Evolutionary conservation across 148 eudicot species (phyloP), one percentile per base, ranked within the genome.

Genomic region (Cornus florida): DNA sequence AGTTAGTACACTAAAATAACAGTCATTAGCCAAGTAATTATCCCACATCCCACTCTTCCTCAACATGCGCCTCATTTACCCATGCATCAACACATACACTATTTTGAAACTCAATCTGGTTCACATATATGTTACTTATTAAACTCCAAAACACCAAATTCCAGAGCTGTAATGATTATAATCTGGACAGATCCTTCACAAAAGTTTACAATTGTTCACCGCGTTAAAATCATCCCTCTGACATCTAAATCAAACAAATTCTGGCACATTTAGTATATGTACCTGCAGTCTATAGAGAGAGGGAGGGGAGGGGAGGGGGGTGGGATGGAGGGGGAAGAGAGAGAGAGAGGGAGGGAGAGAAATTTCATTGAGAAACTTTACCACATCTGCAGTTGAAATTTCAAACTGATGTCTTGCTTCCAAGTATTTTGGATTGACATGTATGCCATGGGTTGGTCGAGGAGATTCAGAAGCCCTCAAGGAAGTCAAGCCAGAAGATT

Each of bases 381-480:
- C 97, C 86, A 66, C 76, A 75, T 87, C 90, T 32, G 74, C 84
- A 64, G 88, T 82, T 67, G 90, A 69, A 80, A 82, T 86, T 77
- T 91, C 94, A 84, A 85, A 83, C 69, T 91, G 95, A 67, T 84
- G 88, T 72, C 92, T 84, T 83, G 94, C 94, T 90, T 92, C 98
- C 89, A 94, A 84, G 82, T 94, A 96, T 78, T 92, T 92, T 67
- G 98, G 98, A 84, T 96, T 96, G 79, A 94, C 94, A 79, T 94
- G 99, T 89, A 96, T 92, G 78, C 99, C 99, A 89, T 93, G 97
- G 83, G 87, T 80, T 50, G 91, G 97, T 67, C 97, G 90, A 73
- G 98, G 98, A 74, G 99, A 96, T 81, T 92, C 97, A 70, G 98
- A 92, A 83, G 89, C 89, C 80, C 89, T 87, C 76, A 86, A 75